Evolutionary conservation across 225 moss, liverwort and hornwort genomes (phyloP).

Genomic region (Ulota crispa): DNA sequence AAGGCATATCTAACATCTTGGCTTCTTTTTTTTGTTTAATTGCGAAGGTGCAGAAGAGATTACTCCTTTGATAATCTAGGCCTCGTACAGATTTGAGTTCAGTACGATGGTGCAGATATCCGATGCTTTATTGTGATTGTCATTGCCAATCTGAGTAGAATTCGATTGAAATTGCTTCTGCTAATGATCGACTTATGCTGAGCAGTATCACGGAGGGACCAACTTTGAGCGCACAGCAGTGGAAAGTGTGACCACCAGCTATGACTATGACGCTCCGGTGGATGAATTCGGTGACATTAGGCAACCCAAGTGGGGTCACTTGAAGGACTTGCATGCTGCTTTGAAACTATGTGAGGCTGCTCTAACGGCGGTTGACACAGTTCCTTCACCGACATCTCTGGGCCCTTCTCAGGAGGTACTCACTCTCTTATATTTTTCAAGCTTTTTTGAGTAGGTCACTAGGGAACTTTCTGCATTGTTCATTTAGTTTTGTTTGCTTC

Average conservation of each 20-base stretch:
- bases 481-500: neutral
- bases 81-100: too few species aligned
- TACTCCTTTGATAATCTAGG: too few species aligned
- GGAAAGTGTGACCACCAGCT: conserved; percentile 70
- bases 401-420: conserved; percentile 54
- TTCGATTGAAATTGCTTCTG: too few species aligned
- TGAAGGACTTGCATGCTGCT: conserved; percentile 71
- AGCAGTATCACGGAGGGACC: conserved; percentile 86
- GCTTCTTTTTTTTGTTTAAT: too few species aligned
- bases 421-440: too few species aligned
- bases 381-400: conserved; percentile 34
- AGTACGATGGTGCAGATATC: too few species aligned
- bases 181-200: neutral
- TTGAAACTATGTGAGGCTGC: conserved; percentile 66
- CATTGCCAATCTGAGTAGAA: too few species aligned
- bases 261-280: conserved; percentile 81
- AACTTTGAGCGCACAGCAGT: conserved; percentile 72
- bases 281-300: conserved; percentile 67
- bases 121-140: too few species aligned
- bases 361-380: conserved; percentile 42
- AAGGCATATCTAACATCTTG: too few species aligned
- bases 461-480: neutral
- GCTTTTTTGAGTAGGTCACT: neutral
- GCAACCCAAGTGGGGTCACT: conserved; percentile 81
- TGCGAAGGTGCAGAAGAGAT: too few species aligned